Percentiles rank a stretch among this genome's conserved stretches.
Conservation (phyloP, 495 filamentous ascomycete genomes). For the Recurvomyces mirabilis region DNA sequence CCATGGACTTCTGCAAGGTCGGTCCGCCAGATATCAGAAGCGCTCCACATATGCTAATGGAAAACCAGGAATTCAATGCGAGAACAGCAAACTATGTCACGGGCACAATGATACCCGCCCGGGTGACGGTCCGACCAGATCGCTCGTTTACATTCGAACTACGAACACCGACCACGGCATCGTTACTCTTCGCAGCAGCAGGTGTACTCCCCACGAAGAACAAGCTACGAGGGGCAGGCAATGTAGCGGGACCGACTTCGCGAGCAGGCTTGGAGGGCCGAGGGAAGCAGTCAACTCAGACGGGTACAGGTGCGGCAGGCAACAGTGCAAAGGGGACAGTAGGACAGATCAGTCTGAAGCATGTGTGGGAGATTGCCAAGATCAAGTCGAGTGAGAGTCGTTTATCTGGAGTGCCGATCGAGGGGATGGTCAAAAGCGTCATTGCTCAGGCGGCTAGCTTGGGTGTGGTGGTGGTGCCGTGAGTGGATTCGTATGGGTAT, state of each 20-base stretch:
- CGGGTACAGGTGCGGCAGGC: constrained; percentile 25
- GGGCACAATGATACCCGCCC: constrained; percentile 80
- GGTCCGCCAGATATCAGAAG: too few relatives aligned
- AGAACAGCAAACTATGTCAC: constrained; percentile 71
- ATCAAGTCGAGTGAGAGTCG: constrained; percentile 80
- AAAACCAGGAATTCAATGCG: constrained; percentile 99
- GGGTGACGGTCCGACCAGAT: constrained; percentile 85
- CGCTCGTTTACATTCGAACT: constrained; percentile 88
- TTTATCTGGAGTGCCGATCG: constrained; percentile 64
- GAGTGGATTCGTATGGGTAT: too few relatives aligned
- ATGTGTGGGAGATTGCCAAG: constrained; percentile 94
- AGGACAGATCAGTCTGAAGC: constrained; percentile 81
- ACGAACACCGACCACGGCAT: constrained; percentile 84
- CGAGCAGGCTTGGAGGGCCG: constrained; percentile 14
- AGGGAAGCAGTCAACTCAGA: constrained; percentile 15
- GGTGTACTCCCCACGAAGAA: constrained; percentile 63
- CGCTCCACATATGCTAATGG: too few relatives aligned
- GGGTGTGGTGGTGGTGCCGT: constrained; percentile 72
- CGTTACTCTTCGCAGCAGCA: constrained; percentile 75
- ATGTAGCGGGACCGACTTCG: constrained; percentile 31
- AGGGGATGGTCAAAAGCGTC: constrained; percentile 74
- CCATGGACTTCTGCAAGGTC: constrained; percentile 99
- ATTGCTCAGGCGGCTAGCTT: constrained; percentile 82
- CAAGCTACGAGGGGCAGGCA: constrained; percentile 61
- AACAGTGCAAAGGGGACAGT: constrained; percentile 67